Percentiles rank a stretch among this genome's conserved stretches.
These are phyloP conservation scores for Claviceps quebecensis DNA, from an alignment of 2,329 filamentous ascomycete genomes.

Conservation along the genomic window DNA sequence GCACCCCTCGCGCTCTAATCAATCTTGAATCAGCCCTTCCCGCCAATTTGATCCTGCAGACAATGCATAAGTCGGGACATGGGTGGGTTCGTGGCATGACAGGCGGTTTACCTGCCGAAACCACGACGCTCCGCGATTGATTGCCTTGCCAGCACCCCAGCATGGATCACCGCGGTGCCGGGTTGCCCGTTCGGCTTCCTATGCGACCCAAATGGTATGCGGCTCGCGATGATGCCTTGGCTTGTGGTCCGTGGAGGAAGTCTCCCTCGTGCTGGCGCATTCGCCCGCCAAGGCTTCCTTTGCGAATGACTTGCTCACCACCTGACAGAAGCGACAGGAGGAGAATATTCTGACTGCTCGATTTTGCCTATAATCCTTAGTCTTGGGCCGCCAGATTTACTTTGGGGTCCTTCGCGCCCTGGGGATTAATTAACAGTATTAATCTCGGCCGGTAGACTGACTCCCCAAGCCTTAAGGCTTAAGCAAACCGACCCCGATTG, in stretches of 20 bases:
- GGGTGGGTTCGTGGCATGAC: not conserved
- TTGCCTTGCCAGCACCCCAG: constrained; percentile 10
- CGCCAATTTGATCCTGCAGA: constrained; percentile 1
- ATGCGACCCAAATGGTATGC: constrained; percentile 37
- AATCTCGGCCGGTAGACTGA: not conserved
- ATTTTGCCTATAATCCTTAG: not conserved
- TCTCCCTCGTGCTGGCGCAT: not conserved
- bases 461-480: not conserved
- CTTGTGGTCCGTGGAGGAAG: not conserved
- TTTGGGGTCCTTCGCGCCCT: too few relatives aligned
- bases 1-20: not conserved
- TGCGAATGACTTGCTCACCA: too few relatives aligned
- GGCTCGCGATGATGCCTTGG: constrained; percentile 6
- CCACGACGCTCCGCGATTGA: not conserved
- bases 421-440: not conserved
- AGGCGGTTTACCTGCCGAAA: not conserved
- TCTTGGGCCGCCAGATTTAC: not conserved
- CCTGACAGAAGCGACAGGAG: not conserved
- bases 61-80: not conserved
- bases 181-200: constrained; percentile 17
- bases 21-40: constrained; percentile 1
- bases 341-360: not conserved
- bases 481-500: not conserved
- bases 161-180: constrained; percentile 6
- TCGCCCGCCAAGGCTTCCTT: not conserved